A percentile compares a stretch with the other conserved stretches of the same genome.
These are phyloP conservation scores for Platismatia glauca DNA, from an alignment of 495 filamentous ascomycete species.

Conservation along the genomic window DNA sequence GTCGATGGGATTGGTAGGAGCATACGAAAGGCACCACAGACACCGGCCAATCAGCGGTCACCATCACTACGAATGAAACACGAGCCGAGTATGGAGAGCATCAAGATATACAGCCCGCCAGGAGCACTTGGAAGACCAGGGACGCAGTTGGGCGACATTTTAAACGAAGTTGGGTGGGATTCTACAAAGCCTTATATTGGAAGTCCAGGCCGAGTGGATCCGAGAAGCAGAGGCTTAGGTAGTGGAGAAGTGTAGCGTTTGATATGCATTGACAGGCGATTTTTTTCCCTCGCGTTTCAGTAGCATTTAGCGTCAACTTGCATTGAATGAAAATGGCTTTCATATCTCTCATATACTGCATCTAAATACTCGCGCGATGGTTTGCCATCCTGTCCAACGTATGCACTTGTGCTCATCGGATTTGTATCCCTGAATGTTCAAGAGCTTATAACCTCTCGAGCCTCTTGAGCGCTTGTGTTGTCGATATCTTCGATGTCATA, in stretches of 20 bases:
- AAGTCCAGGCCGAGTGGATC: slow-evolving; percentile 22
- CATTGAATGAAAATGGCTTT: not conserved
- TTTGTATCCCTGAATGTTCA: not conserved
- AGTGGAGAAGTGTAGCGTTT: slow-evolving; percentile 5
- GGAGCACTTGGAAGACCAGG: slow-evolving; percentile 31
- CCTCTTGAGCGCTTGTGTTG: too few species aligned
- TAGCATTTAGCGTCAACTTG: not conserved
- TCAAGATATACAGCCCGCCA: slow-evolving; percentile 62
- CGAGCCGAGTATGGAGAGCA: slow-evolving; percentile 55
- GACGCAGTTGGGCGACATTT: slow-evolving; percentile 55
- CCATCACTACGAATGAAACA: slow-evolving; percentile 21
- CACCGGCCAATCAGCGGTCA: slow-evolving; percentile 22
- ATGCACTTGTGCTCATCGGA: too few species aligned
- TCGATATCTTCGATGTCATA: not conserved
- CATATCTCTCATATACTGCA: not conserved
- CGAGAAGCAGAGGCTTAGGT: slow-evolving; percentile 11
- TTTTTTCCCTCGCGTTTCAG: not conserved
- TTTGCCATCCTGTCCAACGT: not conserved
- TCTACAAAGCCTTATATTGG: slow-evolving; percentile 33
- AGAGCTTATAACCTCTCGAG: not conserved
- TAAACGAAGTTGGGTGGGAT: slow-evolving; percentile 48
- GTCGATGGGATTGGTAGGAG: slow-evolving; percentile 19
- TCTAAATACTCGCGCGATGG: not conserved
- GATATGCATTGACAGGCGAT: not conserved
- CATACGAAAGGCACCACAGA: slow-evolving; percentile 27